These are phyloP conservation scores for Coleophoma cylindrospora DNA, from an alignment of 2,329 filamentous ascomycete genomes.

Conservation along the genomic window DNA sequence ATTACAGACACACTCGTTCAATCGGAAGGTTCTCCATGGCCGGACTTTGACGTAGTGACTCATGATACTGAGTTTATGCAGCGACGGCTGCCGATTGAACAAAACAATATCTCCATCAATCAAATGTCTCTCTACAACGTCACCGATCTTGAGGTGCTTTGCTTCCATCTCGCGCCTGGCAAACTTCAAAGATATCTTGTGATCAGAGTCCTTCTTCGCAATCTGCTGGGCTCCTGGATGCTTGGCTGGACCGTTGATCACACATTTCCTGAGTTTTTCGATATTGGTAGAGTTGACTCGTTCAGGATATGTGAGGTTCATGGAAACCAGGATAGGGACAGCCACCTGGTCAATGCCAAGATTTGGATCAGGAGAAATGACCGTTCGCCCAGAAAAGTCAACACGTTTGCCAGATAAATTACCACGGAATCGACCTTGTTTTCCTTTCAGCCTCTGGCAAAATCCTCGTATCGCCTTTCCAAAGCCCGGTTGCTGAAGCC, in stretches of 20 bases:
- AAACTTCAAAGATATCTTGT: constrained; percentile 72
- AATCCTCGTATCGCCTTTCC: constrained; percentile 90
- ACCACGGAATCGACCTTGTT: constrained; percentile 94
- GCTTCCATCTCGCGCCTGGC: constrained; percentile 68
- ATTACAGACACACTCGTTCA: constrained; percentile 97
- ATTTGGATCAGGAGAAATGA: constrained; percentile 97
- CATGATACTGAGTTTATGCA: constrained; percentile 98
- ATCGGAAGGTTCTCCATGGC: constrained; percentile 90
- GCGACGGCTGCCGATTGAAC: constrained; percentile 95
- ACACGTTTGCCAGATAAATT: constrained; percentile 98
- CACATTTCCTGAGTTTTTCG: constrained; percentile 68
- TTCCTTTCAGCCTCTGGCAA: constrained; percentile 92
- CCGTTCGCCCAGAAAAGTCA: constrained; percentile 94
- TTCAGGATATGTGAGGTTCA: constrained; percentile 94
- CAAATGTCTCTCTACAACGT: constrained; percentile 89
- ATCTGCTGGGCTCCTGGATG: constrained; percentile 89
- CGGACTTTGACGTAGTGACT: constrained; percentile 90
- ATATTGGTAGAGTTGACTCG: constrained; percentile 81
- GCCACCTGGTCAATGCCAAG: constrained; percentile 90
- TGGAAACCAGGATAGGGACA: constrained; percentile 85
- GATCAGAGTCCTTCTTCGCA: constrained; percentile 62
- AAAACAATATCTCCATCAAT: constrained; percentile 94
- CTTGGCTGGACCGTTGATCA: constrained; percentile 68
- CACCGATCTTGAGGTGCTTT: constrained; percentile 70
- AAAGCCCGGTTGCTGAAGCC: constrained; percentile 81